These are phyloP conservation scores for Omphalea diandra DNA, from an alignment of 441 rosid genomes.

Conservation along the genomic window DNA sequence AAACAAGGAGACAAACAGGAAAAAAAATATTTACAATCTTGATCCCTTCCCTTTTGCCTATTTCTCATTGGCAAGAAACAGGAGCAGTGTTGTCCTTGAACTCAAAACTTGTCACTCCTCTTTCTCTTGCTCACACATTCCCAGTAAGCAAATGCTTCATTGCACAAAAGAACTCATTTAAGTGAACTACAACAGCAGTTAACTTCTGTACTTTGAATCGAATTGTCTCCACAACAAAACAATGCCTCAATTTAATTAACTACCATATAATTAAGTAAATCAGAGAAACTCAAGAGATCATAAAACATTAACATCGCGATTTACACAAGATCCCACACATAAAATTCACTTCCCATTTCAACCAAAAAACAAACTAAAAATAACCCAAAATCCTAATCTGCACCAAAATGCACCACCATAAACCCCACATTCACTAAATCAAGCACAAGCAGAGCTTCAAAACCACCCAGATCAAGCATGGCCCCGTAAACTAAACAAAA, in stretches of 20 bases:
- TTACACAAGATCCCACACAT: not conserved
- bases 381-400: not conserved
- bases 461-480: slow-evolving; percentile 27
- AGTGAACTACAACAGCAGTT: not conserved
- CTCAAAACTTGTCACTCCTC: not conserved
- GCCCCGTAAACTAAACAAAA: slow-evolving; percentile 17
- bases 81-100: not conserved
- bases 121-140: slow-evolving; percentile 9
- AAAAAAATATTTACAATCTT: not conserved
- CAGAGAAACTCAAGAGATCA: not conserved
- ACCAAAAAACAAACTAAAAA: not conserved
- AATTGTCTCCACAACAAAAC: slow-evolving; percentile 15
- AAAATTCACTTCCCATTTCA: slow-evolving; percentile 11
- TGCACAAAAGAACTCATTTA: not conserved
- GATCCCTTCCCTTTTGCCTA: not conserved
- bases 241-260: not conserved
- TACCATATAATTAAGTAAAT: not conserved
- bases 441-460: slow-evolving; percentile 21
- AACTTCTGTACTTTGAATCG: not conserved
- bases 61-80: not conserved
- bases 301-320: not conserved
- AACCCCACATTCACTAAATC: slow-evolving; percentile 17
- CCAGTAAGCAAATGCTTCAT: slow-evolving; percentile 5
- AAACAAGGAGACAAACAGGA: not conserved
- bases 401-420: slow-evolving; percentile 14